These are phyloP conservation scores for Nothopassalora personata DNA, from an alignment of 2,329 filamentous ascomycete genomes.

Conservation along the genomic window DNA sequence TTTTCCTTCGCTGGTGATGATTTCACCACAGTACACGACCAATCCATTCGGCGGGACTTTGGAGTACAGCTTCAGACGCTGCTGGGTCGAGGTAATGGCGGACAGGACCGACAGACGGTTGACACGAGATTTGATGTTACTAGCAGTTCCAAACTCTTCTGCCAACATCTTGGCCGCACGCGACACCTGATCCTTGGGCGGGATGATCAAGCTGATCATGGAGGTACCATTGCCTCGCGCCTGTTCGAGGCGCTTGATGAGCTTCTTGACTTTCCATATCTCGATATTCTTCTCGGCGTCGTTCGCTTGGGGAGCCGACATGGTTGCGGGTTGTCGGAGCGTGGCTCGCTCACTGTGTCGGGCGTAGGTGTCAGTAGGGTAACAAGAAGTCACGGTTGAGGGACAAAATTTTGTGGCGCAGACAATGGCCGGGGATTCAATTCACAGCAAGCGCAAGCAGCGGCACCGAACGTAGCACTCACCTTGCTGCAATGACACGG, in stretches of 20 bases:
- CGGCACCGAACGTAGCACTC: too few relatives aligned
- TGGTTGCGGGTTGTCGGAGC: conserved; percentile 48
- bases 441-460: too few relatives aligned
- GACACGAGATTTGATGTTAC: conserved; percentile 99
- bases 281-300: conserved; percentile 97
- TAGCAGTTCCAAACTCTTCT: conserved; percentile 83
- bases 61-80: conserved; percentile 97
- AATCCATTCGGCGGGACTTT: conserved; percentile 97
- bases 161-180: conserved; percentile 98
- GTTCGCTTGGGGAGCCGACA: conserved; percentile 80
- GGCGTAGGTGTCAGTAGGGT: conserved; percentile 5
- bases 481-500: background rate
- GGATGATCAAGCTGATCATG: conserved; percentile 99
- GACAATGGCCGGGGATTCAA: background rate
- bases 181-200: conserved; percentile 96
- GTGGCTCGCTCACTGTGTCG: conserved; percentile 13
- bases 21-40: conserved; percentile 99
- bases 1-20: conserved; percentile 96
- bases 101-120: conserved; percentile 97
- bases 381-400: background rate
- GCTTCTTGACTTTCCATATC: conserved; percentile 98
- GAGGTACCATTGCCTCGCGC: conserved; percentile 97
- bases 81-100: conserved; percentile 97
- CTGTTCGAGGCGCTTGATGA: conserved; percentile 96
- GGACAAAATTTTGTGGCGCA: conserved; percentile 7